Base-by-base conservation (phyloP, 2,329 filamentous ascomycete species). In the Colletotrichum sojae region DNA sequence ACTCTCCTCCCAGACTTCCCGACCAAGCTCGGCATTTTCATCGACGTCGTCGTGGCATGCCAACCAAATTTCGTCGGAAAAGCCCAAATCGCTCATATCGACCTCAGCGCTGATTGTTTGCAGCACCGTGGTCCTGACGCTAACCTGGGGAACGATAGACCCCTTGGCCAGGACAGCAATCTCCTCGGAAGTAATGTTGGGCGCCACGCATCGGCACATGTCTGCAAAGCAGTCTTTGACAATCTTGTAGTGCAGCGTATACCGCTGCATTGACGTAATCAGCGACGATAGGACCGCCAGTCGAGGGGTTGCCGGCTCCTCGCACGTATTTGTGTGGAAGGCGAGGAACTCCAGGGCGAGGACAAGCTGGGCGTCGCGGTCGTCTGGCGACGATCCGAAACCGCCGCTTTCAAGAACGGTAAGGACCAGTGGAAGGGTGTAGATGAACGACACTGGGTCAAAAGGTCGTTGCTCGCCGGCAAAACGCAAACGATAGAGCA, bases 1-100 rank as follows among this genome's bases (percentile, higher is more conserved):
- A 77, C 95, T 97, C 76, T 98, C 96, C 76, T 97, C 94, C 96
- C 96, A 99, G 43, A 99, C 97, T 13, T 95, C 93, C 59, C 86
- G 88, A 6, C 93, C 95, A 61, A 97, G 85, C 53, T 94, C 93
- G 9, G 87, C 88, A 75, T 98, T 98, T 78, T 98, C 95, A 51
- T 92, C 89, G 20, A 94, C 89, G 74, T 97, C 94, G 73, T 99
- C 96, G 75, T 99, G 95, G 75, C 91, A 95, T 51, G 93, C 93
- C 49, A 99, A 86, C 94, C 94, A 99, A 22, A 99, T 92, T 77
- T 98, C 93, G 70, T 96, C 92, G 3, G 92, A 96, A 76, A 94
- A 96, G 36, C 91, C 88, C 40, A 95, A 85, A 60, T 98, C 95
- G 65, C 92, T 95, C 84, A 99, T 88, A 78, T 98, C 95, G 53